A percentile compares a stretch with the other conserved stretches of the same genome.
These are phyloP conservation scores for Aspergillus eucalypticola DNA, from an alignment of 2,329 filamentous ascomycete genomes.

Conservation along the genomic window DNA sequence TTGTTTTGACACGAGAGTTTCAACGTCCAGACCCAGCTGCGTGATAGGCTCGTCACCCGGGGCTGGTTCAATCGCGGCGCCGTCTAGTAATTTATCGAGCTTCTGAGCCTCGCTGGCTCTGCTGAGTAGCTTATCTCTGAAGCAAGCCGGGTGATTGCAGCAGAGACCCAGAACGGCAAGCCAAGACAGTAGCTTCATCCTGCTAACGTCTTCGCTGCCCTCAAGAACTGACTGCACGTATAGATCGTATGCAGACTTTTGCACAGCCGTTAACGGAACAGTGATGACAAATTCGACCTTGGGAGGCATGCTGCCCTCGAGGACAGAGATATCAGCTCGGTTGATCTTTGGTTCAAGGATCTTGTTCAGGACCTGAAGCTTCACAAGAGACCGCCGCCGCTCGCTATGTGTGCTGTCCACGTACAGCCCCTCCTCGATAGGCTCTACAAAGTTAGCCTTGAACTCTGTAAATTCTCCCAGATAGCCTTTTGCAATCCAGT, in stretches of 20 bases:
- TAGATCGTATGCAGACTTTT: constrained; percentile 62
- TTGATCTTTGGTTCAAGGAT: constrained; percentile 77
- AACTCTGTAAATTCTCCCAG: constrained; percentile 71
- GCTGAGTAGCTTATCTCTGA: constrained; percentile 51
- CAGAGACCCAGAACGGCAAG: constrained; percentile 55
- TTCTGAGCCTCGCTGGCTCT: constrained; percentile 29
- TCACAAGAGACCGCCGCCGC: constrained; percentile 62
- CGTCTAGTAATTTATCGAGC: constrained; percentile 17
- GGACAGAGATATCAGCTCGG: constrained; percentile 67
- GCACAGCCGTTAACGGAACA: constrained; percentile 67
- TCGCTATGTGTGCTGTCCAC: constrained; percentile 60
- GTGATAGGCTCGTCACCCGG: constrained; percentile 37
- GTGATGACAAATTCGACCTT: constrained; percentile 83
- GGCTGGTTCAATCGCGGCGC: constrained; percentile 13
- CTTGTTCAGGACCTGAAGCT: constrained; percentile 68
- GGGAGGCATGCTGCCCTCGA: constrained; percentile 66
- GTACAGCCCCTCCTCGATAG: constrained; percentile 72
- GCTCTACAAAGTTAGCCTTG: constrained; percentile 65
- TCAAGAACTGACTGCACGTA: constrained; percentile 49
- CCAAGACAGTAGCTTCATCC: constrained; percentile 57
- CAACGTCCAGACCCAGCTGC: constrained; percentile 35
- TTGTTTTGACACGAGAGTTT: constrained; percentile 36
- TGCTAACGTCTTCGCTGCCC: constrained; percentile 35
- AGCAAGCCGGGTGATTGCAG: constrained; percentile 60
- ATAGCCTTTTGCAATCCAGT: constrained; percentile 81